Conservation (phyloP, 108 stramenopile genomes). For the Cyclotella sp. region DNA sequence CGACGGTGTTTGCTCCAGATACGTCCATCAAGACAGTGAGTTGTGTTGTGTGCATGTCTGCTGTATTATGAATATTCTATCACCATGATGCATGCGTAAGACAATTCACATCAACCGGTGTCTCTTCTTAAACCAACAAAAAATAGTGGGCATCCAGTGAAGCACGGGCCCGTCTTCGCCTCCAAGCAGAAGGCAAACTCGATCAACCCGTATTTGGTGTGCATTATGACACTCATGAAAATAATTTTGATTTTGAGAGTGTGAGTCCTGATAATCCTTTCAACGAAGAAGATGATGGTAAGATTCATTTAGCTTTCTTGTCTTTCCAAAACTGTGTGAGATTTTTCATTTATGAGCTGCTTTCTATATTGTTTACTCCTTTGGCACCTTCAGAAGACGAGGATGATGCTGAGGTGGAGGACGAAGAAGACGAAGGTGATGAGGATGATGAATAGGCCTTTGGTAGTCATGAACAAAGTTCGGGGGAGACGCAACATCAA, state of each 20-base stretch:
- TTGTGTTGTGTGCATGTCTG: too few relatives aligned
- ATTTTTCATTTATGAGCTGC: neutral
- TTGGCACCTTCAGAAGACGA: neutral
- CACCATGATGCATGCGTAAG: neutral
- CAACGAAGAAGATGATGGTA: constrained; percentile 59
- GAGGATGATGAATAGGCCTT: neutral
- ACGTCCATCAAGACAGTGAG: constrained; percentile 61
- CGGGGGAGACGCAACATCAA: too few relatives aligned
- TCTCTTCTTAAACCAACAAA: neutral
- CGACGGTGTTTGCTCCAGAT: constrained; percentile 56
- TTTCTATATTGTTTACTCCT: neutral
- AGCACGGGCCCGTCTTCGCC: constrained; percentile 58
- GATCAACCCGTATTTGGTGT: constrained; percentile 62
- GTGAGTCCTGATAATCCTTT: constrained; percentile 52
- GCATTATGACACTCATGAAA: constrained; percentile 59
- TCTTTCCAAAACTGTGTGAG: too few relatives aligned
- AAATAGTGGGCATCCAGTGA: constrained; percentile 62
- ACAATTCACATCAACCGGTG: neutral
- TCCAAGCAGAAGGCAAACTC: constrained; percentile 51
- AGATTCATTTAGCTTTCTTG: neutral
- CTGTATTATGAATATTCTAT: neutral
- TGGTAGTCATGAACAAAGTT: too few relatives aligned
- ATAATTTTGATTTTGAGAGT: constrained; percentile 52
- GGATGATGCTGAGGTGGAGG: neutral
- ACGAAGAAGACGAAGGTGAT: constrained; percentile 5